A percentile compares a stretch with the other conserved stretches of the same genome.
Evolutionary conservation across 2,329 filamentous ascomycete genomes (phyloP).

Genomic region (Fusarium verrucosum): DNA sequence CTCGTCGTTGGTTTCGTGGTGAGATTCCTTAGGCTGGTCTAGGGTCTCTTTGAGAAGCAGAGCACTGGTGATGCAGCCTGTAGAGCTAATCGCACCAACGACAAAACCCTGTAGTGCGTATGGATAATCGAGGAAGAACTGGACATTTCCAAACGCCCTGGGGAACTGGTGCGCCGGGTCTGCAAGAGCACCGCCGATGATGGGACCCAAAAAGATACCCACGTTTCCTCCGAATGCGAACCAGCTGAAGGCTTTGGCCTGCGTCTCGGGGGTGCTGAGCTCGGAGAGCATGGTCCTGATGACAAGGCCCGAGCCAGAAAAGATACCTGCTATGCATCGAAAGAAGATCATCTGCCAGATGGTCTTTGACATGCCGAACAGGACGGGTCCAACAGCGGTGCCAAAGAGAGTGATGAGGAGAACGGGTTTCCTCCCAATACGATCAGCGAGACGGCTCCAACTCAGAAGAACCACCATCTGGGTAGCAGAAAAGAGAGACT

Average conservation of each 20-base stretch:
- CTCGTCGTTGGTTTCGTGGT: not conserved
- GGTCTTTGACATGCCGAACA: slow-evolving; percentile 74
- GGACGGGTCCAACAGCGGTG: slow-evolving; percentile 65
- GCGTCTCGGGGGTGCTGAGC: slow-evolving; percentile 73
- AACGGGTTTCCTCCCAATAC: slow-evolving; percentile 75
- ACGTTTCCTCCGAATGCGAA: slow-evolving; percentile 80
- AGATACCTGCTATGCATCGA: slow-evolving; percentile 75
- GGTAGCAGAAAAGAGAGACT: slow-evolving; percentile 76
- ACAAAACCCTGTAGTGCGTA: slow-evolving; percentile 66
- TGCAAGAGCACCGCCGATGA: slow-evolving; percentile 74
- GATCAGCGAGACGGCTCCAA: slow-evolving; percentile 73
- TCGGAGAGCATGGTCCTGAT: slow-evolving; percentile 82
- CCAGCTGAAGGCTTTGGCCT: slow-evolving; percentile 78
- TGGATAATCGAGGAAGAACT: slow-evolving; percentile 60
- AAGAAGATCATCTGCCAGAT: slow-evolving; percentile 81
- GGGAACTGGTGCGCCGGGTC: slow-evolving; percentile 73
- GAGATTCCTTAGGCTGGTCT: slow-evolving; percentile 23
- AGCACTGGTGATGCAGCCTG: slow-evolving; percentile 60
- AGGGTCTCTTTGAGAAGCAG: slow-evolving; percentile 73
- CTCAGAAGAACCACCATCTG: slow-evolving; percentile 81
- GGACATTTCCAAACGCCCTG: slow-evolving; percentile 56
- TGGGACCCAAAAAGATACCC: slow-evolving; percentile 76
- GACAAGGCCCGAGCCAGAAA: slow-evolving; percentile 77
- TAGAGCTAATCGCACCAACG: slow-evolving; percentile 64
- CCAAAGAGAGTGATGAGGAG: slow-evolving; percentile 74